A percentile compares a stretch with the other conserved stretches of the same genome.
Evolutionary conservation across 2,329 filamentous ascomycete species (phyloP).

Genomic region (Mariannaea sp.): DNA sequence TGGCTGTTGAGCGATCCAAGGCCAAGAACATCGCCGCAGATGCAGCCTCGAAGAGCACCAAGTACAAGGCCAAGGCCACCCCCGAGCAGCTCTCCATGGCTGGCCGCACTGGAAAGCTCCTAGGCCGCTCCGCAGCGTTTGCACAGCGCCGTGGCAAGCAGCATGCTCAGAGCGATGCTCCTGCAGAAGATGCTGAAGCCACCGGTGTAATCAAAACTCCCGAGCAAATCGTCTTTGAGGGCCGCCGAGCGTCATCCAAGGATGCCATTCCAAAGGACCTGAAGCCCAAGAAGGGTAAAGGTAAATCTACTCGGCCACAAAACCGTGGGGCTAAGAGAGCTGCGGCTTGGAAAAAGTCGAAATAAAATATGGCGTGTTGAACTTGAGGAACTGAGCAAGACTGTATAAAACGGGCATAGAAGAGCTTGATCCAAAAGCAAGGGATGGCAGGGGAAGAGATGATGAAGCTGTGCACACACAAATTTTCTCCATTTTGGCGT

Average conservation of each 20-base stretch:
- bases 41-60: constrained; percentile 47
- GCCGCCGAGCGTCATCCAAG: constrained; percentile 71
- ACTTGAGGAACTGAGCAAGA: neutral
- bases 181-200: constrained; percentile 22
- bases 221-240: constrained; percentile 80
- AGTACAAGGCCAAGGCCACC: constrained; percentile 72
- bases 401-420: neutral
- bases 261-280: constrained; percentile 67
- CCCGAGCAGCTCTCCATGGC: constrained; percentile 71
- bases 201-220: constrained; percentile 56
- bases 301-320: constrained; percentile 44
- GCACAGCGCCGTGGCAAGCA: constrained; percentile 46
- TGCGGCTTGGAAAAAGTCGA: constrained; percentile 50
- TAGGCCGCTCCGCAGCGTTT: constrained; percentile 70
- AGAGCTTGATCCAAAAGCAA: too few relatives aligned
- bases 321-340: constrained; percentile 48
- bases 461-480: too few relatives aligned
- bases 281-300: constrained; percentile 62
- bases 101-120: constrained; percentile 74
- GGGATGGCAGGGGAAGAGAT: too few relatives aligned
- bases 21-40: constrained; percentile 44
- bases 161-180: constrained; percentile 28
- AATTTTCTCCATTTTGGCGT: too few relatives aligned
- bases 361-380: constrained; percentile 35
- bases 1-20: constrained; percentile 47